Base-by-base conservation (phyloP, 768 basidiomycete genomes). In the Floccularia luteovirens region DNA sequence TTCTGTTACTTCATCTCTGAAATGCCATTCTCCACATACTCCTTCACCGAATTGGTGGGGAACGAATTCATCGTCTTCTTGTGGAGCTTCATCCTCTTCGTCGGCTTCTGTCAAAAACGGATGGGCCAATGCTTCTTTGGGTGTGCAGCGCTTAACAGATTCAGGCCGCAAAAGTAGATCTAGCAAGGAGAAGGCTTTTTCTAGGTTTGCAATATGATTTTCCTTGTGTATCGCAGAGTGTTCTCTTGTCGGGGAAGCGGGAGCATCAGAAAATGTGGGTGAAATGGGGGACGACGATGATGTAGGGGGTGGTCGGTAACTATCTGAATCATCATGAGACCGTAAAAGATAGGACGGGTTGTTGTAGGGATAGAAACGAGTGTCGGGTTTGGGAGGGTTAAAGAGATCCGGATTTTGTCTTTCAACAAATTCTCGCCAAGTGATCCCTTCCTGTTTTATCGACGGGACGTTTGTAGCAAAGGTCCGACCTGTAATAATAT, bases 401-500 rank as follows among this genome's bases (percentile, higher is more conserved):
- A 70, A 66, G 24, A 88, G 58, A 16, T 72, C 66, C 4, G 90
- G 91, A 50, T 96, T 94, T 43, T 86, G 77, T 35, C 62, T 71
- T 51, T 79, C 73, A 37, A 94, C 81, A 44, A 97, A 80, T 14
- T 79, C 72, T 23, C 66, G 64, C 79, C 94, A 87, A 30, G 77
- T 57, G 7, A 75, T 72, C 21, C 85, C 84, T 1, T 82, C 71
- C 36, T 68, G 61, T 5, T 77, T 70, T 12, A 96, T 62, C 12
- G 80, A 74, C 3, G 93, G 90, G 0, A 99, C 72, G 51, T 97
- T 99, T n/a, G 89, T 86, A 7, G 82, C 66, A 48, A 98, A 87
- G 2, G 82, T 83, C 21, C 96, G 86, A 56, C 88, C 94, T 98
- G 32, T 3, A 27, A 21, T 41, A 20, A 25, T 21, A 47, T 7